Evolutionary conservation across 306 rosid genomes (phyloP), one percentile per base, ranked within the genome.

Genomic region (Quercus wislizeni): DNA sequence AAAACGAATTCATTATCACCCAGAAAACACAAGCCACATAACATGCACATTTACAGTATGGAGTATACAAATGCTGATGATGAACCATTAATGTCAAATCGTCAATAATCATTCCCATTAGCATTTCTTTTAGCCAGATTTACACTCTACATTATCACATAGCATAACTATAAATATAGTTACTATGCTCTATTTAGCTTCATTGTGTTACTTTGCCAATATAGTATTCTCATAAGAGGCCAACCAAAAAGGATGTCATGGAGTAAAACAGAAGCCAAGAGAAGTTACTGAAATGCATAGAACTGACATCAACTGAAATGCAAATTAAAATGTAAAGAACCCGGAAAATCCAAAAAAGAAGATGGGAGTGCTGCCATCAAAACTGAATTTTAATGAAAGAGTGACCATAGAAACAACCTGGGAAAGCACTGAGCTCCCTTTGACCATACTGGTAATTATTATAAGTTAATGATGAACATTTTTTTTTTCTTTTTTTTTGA

Each of bases 1-100:
- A 81, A 76, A 31, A 30, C 41, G 20, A 69, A 49, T 46, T 21
- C 80, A 62, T 81, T 64, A 58, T 82, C 57, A 81, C 41, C 49
- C 55, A 54, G 56, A n/a, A 73, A 68, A 59, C 31, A 63, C 68
- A 75, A 78, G 57, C 87, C 46, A 79, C 73, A 1, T 65, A 58
- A 49, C 30, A 72, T 13, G 17, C 28, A 30, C 78, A 19, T 61
- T 4, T 69, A 55, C 13, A 18, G 55, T 11, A 58, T 70, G 4
- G 46, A n/a, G 30, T 46, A 49, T 20, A 46, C 8, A 59, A 79
- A 21, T 52, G 43, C 55, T 52, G 25, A 69, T 21, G 25, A 63
- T 62, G 31, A 27, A 62, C 28, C 28, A 62, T 13, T 62, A 69
- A 18, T 57, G 76, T 70, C 81, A 38, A 78, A 11, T 35, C 25